These are phyloP conservation scores for Phaeosphaeriaceae sp. DNA, from an alignment of 2,329 filamentous ascomycete genomes.

Conservation along the genomic window DNA sequence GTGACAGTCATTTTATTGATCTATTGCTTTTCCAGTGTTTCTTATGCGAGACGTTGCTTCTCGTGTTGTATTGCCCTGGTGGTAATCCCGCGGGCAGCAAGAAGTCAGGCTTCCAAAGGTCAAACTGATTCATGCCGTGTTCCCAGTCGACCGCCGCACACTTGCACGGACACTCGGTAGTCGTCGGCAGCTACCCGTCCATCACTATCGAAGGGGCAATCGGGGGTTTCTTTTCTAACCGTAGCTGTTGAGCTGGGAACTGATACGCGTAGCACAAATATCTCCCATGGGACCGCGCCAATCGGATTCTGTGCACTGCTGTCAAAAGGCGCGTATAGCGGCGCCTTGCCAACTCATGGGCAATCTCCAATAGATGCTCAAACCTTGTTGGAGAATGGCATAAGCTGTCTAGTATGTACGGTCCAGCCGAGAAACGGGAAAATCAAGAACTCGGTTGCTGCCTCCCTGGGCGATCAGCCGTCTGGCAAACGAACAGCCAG, in stretches of 20 bases:
- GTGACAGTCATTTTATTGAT: constrained; percentile 34
- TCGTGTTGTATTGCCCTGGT: constrained; percentile 41
- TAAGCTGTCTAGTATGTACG: constrained; percentile 9
- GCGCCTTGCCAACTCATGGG: constrained; percentile 16
- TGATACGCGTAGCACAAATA: constrained; percentile 36
- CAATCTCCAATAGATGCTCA: constrained; percentile 11
- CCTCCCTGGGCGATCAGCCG: constrained; percentile 40
- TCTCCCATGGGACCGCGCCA: constrained; percentile 12
- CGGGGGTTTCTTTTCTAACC: constrained; percentile 32
- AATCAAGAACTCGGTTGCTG: constrained; percentile 26
- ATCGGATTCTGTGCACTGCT: constrained; percentile 12
- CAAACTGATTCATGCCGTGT: constrained; percentile 34
- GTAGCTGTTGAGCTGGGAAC: constrained; percentile 17
- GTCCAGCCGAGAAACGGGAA: constrained; percentile 26
- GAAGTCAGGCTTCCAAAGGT: constrained; percentile 34
- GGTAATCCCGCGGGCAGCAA: constrained; percentile 27
- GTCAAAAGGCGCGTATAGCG: constrained; percentile 15
- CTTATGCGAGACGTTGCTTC: constrained; percentile 38
- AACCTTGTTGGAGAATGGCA: constrained; percentile 14
- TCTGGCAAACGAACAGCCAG: constrained; percentile 27
- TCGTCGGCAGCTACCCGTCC: constrained; percentile 28
- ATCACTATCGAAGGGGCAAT: constrained; percentile 20
- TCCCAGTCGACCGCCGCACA: constrained; percentile 30
- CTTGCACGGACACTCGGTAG: constrained; percentile 39
- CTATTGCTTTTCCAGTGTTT: constrained; percentile 35